Percentiles rank a stretch among this genome's conserved stretches.
phyloP scores from a whole-genome alignment of 139 green algal species.

The Chlamydomonas sphaeroides region DNA sequence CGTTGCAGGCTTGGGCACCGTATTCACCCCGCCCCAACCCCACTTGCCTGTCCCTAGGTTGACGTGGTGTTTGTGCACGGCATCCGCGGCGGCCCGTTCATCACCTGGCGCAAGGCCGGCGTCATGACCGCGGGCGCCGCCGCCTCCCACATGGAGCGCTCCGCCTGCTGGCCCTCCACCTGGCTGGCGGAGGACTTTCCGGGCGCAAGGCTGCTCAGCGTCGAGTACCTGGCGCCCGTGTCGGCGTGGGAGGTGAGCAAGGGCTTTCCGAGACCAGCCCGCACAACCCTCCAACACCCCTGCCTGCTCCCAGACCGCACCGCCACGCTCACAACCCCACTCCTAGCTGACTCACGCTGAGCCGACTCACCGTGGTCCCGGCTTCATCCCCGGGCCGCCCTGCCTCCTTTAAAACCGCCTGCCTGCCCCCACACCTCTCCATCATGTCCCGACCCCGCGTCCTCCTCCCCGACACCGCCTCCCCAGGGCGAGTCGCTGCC shows the following conservation, averaged over 20 bases:
- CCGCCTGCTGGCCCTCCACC: conserved; percentile 72
- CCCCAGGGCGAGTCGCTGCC: conserved; percentile 80
- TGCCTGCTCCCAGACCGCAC: too few species aligned
- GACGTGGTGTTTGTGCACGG: conserved; percentile 94
- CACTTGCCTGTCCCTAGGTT: too few species aligned
- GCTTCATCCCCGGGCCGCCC: too few species aligned
- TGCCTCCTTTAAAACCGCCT: background rate
- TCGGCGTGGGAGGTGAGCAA: conserved; percentile 66
- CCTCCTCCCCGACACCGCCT: background rate
- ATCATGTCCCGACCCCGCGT: too few species aligned
- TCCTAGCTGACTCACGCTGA: too few species aligned
- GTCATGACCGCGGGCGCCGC: conserved; percentile 16
- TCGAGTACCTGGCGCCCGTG: conserved; percentile 77
- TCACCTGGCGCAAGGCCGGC: conserved; percentile 75
- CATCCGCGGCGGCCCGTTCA: conserved; percentile 87
- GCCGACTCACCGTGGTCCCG: too few species aligned
- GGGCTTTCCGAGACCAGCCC: too few species aligned
- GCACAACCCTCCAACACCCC: too few species aligned
- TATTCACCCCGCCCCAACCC: conserved; percentile 45
- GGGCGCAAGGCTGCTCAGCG: conserved; percentile 69
- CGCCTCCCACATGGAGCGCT: conserved; percentile 46
- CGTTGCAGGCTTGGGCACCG: background rate
- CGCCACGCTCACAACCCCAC: too few species aligned
- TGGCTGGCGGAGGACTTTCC: conserved; percentile 78
- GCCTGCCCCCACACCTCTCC: background rate